Evolutionary conservation across 2,329 filamentous ascomycete species (phyloP).

Genomic region (Trichoderma simmonsii): DNA sequence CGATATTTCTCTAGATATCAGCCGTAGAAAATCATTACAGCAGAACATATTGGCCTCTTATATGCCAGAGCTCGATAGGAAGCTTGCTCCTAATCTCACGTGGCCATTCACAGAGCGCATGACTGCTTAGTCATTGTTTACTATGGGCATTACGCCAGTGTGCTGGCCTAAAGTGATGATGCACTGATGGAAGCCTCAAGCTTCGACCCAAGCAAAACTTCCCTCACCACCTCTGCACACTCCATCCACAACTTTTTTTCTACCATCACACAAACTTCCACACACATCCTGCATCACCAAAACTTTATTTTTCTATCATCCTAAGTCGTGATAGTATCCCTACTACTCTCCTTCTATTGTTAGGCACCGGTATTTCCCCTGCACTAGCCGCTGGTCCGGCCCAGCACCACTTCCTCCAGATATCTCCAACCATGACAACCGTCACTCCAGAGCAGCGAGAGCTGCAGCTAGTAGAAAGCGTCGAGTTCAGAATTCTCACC

Average conservation of each 20-base stretch:
- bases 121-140: slow-evolving; percentile 17
- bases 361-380: neutral
- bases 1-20: neutral
- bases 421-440: slow-evolving; percentile 33
- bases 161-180: slow-evolving; percentile 16
- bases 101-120: neutral
- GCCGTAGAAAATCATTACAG: neutral
- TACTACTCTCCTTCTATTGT: neutral
- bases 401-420: neutral
- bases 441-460: slow-evolving; percentile 62
- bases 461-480: slow-evolving; percentile 76
- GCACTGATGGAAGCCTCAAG: slow-evolving; percentile 14
- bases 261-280: neutral
- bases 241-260: neutral
- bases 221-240: neutral
- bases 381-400: neutral
- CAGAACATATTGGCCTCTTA: neutral
- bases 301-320: neutral
- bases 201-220: neutral
- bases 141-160: slow-evolving; percentile 4
- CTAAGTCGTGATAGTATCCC: neutral
- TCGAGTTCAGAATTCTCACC: slow-evolving; percentile 76
- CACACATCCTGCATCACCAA: neutral
- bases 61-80: neutral
- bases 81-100: slow-evolving; percentile 3